phyloP scores from a whole-genome alignment of 306 rosid species.

The Astragalus glycyphyllos region DNA sequence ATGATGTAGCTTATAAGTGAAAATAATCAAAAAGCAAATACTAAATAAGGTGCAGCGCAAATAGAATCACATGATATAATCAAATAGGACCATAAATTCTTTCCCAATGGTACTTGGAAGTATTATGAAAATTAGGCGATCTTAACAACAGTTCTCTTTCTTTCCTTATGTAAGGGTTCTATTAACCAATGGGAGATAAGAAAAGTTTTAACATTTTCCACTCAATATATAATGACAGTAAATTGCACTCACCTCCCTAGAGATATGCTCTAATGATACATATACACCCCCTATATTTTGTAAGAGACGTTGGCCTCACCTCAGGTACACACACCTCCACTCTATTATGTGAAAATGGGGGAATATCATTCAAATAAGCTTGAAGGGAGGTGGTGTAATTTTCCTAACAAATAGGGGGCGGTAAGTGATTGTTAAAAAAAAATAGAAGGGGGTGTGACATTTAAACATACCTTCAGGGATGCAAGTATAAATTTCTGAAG shows the following conservation, averaged over 20 bases:
- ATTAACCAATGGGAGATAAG: conserved; percentile 5
- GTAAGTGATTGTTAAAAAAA: background rate
- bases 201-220: background rate
- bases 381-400: conserved; percentile 11
- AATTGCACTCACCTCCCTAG: background rate
- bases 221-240: conserved; percentile 8
- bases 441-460: background rate
- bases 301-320: background rate
- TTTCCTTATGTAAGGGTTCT: conserved; percentile 22
- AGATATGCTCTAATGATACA: background rate
- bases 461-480: background rate
- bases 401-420: background rate
- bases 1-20: conserved; percentile 32
- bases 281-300: background rate
- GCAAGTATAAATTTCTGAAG: background rate
- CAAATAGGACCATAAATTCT: conserved; percentile 32
- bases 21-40: conserved; percentile 32
- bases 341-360: background rate
- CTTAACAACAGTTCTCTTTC: conserved; percentile 11
- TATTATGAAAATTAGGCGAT: conserved; percentile 17
- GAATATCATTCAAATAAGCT: background rate
- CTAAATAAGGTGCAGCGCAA: conserved; percentile 25
- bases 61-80: conserved; percentile 31
- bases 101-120: conserved; percentile 9
- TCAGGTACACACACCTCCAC: background rate